Percentiles rank a stretch among this genome's conserved stretches.
Conservation (phyloP, 768 basidiomycete species). For the Rhodotorula paludigena region DNA sequence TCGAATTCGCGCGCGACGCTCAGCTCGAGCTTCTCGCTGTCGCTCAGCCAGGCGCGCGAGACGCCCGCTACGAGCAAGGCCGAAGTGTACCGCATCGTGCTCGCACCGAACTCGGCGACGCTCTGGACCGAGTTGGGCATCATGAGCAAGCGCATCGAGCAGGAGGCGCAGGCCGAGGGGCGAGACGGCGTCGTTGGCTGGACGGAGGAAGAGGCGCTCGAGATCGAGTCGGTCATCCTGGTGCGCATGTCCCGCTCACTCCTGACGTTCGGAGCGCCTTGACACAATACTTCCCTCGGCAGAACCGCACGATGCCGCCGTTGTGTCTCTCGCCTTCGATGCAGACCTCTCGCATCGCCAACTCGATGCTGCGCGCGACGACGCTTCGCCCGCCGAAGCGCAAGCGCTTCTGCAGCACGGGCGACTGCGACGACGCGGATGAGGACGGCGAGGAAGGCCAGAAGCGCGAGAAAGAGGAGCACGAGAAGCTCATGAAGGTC, state of each 20-base stretch:
- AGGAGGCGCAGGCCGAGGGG: slow-evolving; percentile 24
- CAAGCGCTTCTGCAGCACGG: slow-evolving; percentile 31
- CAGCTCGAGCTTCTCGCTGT: slow-evolving; percentile 18
- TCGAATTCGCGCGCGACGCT: neutral
- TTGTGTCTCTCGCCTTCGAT: slow-evolving; percentile 37
- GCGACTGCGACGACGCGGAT: slow-evolving; percentile 21
- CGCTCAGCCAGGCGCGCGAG: slow-evolving; percentile 22
- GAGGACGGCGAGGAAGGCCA: slow-evolving; percentile 15
- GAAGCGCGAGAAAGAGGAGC: slow-evolving; percentile 26
- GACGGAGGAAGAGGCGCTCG: slow-evolving; percentile 47
- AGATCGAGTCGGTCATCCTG: slow-evolving; percentile 49
- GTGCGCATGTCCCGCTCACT: slow-evolving; percentile 38
- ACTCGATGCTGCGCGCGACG: slow-evolving; percentile 47
- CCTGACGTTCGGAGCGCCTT: neutral
- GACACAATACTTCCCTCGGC: neutral
- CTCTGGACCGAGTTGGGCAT: slow-evolving; percentile 44
- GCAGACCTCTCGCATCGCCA: slow-evolving; percentile 45
- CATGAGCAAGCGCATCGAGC: slow-evolving; percentile 21
- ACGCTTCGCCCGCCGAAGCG: slow-evolving; percentile 46
- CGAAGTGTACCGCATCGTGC: slow-evolving; percentile 43
- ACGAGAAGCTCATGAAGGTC: slow-evolving; percentile 36
- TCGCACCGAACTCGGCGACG: slow-evolving; percentile 45
- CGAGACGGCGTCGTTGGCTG: slow-evolving; percentile 39
- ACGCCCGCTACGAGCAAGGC: slow-evolving; percentile 17
- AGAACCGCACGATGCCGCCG: slow-evolving; percentile 33